Evolutionary conservation across 306 rosid species (phyloP).

Genomic region (Heteromeles arbutifolia): DNA sequence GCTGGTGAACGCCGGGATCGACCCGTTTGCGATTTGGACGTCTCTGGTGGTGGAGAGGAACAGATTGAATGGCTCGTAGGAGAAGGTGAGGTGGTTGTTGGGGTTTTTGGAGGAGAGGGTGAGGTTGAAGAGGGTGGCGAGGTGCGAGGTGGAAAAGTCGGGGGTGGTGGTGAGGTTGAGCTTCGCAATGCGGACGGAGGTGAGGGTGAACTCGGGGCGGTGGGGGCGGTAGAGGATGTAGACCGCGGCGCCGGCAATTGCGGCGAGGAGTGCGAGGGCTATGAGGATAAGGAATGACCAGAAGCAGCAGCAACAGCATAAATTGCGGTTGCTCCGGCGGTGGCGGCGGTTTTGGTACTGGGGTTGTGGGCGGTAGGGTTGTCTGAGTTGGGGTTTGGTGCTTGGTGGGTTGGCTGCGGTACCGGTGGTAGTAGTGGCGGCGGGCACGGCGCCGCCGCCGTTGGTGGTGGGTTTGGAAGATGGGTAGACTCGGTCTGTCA

Average conservation of each 20-base stretch:
- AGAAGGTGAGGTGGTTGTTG: slow-evolving; percentile 69
- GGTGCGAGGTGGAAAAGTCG: slow-evolving; percentile 65
- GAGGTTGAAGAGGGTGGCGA: slow-evolving; percentile 61
- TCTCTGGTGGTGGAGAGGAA: slow-evolving; percentile 24
- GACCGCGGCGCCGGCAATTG: slow-evolving; percentile 67
- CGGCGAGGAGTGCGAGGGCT: slow-evolving; percentile 46
- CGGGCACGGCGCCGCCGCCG: slow-evolving; percentile 19
- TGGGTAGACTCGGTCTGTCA: slow-evolving; percentile 57
- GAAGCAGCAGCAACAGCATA: slow-evolving; percentile 95
- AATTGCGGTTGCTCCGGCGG: slow-evolving; percentile 50
- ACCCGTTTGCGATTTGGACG: slow-evolving; percentile 63
- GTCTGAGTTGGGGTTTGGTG: slow-evolving; percentile 36
- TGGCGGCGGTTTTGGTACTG: slow-evolving; percentile 46
- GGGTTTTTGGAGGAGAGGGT: slow-evolving; percentile 72
- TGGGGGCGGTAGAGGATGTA: slow-evolving; percentile 88
- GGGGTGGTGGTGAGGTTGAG: slow-evolving; percentile 66
- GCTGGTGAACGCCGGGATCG: slow-evolving; percentile 54
- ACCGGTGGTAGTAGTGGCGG: not conserved
- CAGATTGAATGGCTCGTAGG: slow-evolving; percentile 54
- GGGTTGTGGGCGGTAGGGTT: slow-evolving; percentile 61
- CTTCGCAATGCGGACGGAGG: slow-evolving; percentile 69
- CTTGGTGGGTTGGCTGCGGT: slow-evolving; percentile 27
- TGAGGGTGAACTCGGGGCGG: slow-evolving; percentile 76
- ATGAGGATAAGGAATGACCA: slow-evolving; percentile 66
- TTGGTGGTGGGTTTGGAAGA: slow-evolving; percentile 47